Base-by-base conservation (phyloP, 306 rosid genomes). In the Fragaria ananassa region DNA sequence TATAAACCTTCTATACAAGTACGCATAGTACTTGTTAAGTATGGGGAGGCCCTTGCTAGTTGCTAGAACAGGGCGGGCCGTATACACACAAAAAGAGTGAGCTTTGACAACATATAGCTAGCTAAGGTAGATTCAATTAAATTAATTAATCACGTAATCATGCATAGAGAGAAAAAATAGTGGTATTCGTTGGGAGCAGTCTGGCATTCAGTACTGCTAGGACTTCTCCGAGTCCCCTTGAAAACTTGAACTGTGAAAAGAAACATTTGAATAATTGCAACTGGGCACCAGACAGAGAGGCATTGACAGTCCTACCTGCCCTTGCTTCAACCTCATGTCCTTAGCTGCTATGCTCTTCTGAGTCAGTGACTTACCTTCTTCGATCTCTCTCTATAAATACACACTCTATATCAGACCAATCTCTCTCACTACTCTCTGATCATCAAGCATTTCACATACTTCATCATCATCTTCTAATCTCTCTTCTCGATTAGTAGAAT, bases 201-300 rank as follows among this genome's bases (percentile, higher is more conserved):
- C 77, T 74, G 68, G 44, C 77, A 25, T n/a, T n/a, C 34, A 27
- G 35, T 60, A 60, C 17, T 1, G 31, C 31, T 60, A 60, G 27
- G 18, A 42, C 41, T 57, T 25, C 18, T 3, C 37, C 4, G 41
- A 57, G 76, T 39, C 39, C 27, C 17, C 10, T 41, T 7, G 10
- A 41, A 37, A 6, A 8, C 37, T 27, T 54, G 9, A 23, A 31
- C 42, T 62, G 11, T 62, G 68, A 23, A 21, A 72, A 47, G 10
- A 5, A 39, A 10, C 74, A 15, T 3, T 65, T 7, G n/a, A 35
- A 37, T 64, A 19, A 18, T 37, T 35, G 70, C 27, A 65, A 37
- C 13, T 37, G 70, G 70, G 70, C 70, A 37, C 47, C 68, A 14
- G 41, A 6, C 67, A 61, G 67, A 29, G 19, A 61, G 67, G 69